phyloP scores from a whole-genome alignment of 352 stramenopile genomes.

The Globisporangium yorkense region DNA sequence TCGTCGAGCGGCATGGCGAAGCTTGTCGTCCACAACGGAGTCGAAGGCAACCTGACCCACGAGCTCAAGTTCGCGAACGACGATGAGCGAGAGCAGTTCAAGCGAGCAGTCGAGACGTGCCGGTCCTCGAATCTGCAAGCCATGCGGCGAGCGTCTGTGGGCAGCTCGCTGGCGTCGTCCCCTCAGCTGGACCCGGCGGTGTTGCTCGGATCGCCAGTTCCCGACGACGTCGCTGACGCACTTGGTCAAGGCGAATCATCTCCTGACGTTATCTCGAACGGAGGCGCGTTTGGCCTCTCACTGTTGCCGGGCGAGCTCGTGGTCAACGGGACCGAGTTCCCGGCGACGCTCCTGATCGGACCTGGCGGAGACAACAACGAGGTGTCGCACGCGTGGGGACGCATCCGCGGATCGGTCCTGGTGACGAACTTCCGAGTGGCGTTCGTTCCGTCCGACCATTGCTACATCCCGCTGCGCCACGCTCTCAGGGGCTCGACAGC shows the following conservation, averaged over 20 bases:
- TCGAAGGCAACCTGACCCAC: slow-evolving; percentile 43
- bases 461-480: slow-evolving; percentile 30
- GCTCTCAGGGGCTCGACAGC: slow-evolving; percentile 34
- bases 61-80: slow-evolving; percentile 77
- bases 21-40: slow-evolving; percentile 50
- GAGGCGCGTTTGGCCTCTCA: slow-evolving; percentile 2
- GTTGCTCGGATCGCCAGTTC: slow-evolving; percentile 17
- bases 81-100: slow-evolving; percentile 59
- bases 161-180: slow-evolving; percentile 15
- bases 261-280: neutral
- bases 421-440: slow-evolving; percentile 80
- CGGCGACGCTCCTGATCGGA: slow-evolving; percentile 55
- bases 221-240: slow-evolving; percentile 13
- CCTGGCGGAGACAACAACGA: slow-evolving; percentile 54
- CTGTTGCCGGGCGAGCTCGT: slow-evolving; percentile 33
- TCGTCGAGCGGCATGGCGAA: slow-evolving; percentile 33
- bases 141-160: slow-evolving; percentile 29
- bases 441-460: slow-evolving; percentile 57
- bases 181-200: slow-evolving; percentile 15
- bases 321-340: slow-evolving; percentile 35
- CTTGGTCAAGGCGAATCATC: neutral
- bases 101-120: slow-evolving; percentile 50
- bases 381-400: slow-evolving; percentile 48
- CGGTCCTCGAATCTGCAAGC: slow-evolving; percentile 30
- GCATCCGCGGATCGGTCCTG: slow-evolving; percentile 51